phyloP scores from a whole-genome alignment of 192 early-diverging fungal species.

The Funneliformis mosseae region DNA sequence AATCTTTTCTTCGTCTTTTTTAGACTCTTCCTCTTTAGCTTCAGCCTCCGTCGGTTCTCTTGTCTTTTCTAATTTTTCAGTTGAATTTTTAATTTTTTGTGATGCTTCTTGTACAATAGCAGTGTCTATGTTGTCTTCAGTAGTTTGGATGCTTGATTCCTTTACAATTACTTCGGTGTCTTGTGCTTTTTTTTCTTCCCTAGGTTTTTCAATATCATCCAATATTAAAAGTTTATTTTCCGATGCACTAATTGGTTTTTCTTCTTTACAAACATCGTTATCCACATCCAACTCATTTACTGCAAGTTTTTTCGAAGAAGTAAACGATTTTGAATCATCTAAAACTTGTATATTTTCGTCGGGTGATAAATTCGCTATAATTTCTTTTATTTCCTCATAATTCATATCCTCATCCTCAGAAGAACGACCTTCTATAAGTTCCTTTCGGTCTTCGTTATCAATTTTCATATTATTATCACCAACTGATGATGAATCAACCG shows the following conservation, averaged over 20 bases:
- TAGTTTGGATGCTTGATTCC: not conserved
- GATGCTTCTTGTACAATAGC: not conserved
- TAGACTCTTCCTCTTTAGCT: not conserved
- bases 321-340: not conserved
- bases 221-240: not conserved
- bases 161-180: not conserved
- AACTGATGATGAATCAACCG: not conserved
- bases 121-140: not conserved
- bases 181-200: not conserved
- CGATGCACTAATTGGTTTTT: not conserved
- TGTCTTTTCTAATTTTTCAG: not conserved
- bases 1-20: not conserved
- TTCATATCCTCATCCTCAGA: not conserved
- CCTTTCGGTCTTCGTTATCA: not conserved
- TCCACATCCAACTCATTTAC: not conserved
- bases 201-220: not conserved
- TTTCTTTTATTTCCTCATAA: not conserved
- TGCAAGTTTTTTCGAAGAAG: not conserved
- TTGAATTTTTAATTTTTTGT: not conserved
- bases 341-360: not conserved
- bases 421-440: not conserved
- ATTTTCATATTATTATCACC: not conserved
- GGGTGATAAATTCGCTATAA: too few species aligned
- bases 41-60: not conserved
- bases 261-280: not conserved